These are phyloP conservation scores for Infundibulicybe gibba DNA, from an alignment of 768 basidiomycete genomes.

Conservation along the genomic window DNA sequence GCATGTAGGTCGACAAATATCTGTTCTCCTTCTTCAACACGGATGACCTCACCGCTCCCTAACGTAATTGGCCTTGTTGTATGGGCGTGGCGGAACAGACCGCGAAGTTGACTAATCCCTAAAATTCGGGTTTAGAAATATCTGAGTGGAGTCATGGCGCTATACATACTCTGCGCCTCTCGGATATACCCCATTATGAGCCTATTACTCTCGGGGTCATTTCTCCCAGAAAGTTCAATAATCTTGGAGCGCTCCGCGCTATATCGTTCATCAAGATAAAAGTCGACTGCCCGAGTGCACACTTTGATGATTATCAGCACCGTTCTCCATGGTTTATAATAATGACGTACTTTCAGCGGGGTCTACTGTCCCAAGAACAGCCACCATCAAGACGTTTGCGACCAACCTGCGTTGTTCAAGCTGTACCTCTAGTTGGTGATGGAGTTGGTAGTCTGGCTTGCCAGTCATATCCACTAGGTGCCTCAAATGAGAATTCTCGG, in stretches of 20 bases:
- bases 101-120: slow-evolving; percentile 12
- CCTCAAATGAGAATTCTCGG: slow-evolving; percentile 5
- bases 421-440: slow-evolving; percentile 2
- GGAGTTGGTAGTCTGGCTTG: slow-evolving; percentile 1
- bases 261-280: slow-evolving; percentile 17
- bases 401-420: slow-evolving; percentile 12
- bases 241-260: slow-evolving; percentile 13
- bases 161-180: slow-evolving; percentile 18
- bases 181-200: slow-evolving; percentile 20
- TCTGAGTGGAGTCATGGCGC: neutral
- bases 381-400: slow-evolving; percentile 12
- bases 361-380: slow-evolving; percentile 15
- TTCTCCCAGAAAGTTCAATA: slow-evolving; percentile 7
- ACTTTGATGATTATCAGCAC: slow-evolving; percentile 4
- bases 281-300: slow-evolving; percentile 19
- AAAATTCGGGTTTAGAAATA: neutral
- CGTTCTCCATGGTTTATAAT: neutral
- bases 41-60: neutral
- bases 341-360: slow-evolving; percentile 15
- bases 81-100: slow-evolving; percentile 11
- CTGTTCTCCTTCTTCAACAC: slow-evolving; percentile 12
- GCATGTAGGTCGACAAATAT: slow-evolving; percentile 10
- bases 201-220: slow-evolving; percentile 8
- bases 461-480: neutral
- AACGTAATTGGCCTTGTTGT: too few relatives aligned